These are phyloP conservation scores for Arxiozyma heterogenica DNA, from an alignment of 1,139 yeast genomes.

Conservation along the genomic window DNA sequence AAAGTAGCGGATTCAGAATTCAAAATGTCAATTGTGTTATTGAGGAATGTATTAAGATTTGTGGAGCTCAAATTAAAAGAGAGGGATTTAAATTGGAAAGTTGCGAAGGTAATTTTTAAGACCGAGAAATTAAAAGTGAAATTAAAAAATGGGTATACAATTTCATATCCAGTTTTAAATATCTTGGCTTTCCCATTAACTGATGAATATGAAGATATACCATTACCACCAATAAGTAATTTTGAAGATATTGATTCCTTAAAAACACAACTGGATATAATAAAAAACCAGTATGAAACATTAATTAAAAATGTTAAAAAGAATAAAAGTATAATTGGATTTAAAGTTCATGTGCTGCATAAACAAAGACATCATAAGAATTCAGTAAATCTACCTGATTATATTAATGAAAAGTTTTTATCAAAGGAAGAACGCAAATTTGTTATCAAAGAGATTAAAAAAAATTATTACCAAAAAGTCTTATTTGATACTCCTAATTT, in stretches of 20 bases:
- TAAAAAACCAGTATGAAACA: slow-evolving; percentile 1
- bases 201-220: slow-evolving; percentile 11
- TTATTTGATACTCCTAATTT: slow-evolving; percentile 24
- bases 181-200: slow-evolving; percentile 27
- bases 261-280: slow-evolving; percentile 4
- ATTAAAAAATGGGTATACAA: slow-evolving; percentile 15
- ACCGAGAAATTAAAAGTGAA: slow-evolving; percentile 11
- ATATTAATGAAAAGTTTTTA: slow-evolving; percentile 11
- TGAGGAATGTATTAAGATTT: slow-evolving; percentile 43
- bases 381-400: slow-evolving; percentile 11
- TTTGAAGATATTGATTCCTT: slow-evolving; percentile 5
- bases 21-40: slow-evolving; percentile 48
- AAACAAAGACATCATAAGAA: slow-evolving; percentile 10
- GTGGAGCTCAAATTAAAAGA: slow-evolving; percentile 28
- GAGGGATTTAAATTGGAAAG: slow-evolving; percentile 16
- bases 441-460: slow-evolving; percentile 12
- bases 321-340: slow-evolving; percentile 11
- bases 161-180: slow-evolving; percentile 21
- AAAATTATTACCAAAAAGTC: slow-evolving; percentile 8
- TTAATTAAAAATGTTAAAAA: background rate
- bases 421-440: slow-evolving; percentile 15
- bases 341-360: slow-evolving; percentile 14
- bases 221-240: slow-evolving; percentile 7
- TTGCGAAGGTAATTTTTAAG: slow-evolving; percentile 22
- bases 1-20: slow-evolving; percentile 67